These are phyloP conservation scores for Primulina tabacum DNA, from an alignment of 257 asterid genomes.

Conservation along the genomic window DNA sequence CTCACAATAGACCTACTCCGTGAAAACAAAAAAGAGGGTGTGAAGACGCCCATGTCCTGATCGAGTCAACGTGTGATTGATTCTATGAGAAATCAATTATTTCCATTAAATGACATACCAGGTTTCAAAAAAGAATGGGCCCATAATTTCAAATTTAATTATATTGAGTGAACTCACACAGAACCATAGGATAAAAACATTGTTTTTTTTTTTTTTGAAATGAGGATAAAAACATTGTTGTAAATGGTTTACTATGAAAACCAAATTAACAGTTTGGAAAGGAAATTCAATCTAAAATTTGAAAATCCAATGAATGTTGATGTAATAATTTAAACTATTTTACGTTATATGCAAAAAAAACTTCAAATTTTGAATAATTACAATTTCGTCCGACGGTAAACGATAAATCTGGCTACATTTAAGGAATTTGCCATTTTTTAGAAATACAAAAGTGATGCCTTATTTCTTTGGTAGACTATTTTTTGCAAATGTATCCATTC, in stretches of 20 bases:
- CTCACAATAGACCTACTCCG: no score
- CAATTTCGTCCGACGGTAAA: no score
- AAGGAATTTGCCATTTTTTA: not conserved
- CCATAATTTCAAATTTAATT: slow-evolving; percentile 23
- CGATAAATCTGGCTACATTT: not conserved
- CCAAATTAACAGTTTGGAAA: no score
- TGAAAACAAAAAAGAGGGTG: no score
- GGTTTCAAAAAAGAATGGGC: slow-evolving; percentile 41
- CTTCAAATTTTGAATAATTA: not conserved
- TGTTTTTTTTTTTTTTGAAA: no score
- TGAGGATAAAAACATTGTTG: no score
- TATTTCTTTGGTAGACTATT: not conserved
- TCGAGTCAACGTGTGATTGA: slow-evolving; percentile 36
- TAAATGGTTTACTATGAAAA: no score
- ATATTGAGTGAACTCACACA: no score
- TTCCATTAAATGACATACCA: slow-evolving; percentile 22
- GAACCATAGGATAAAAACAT: no score
- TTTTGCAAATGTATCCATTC: no score
- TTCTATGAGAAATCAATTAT: slow-evolving; percentile 22
- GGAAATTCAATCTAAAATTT: not conserved
- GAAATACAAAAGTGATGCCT: not conserved
- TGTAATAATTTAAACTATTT: no score
- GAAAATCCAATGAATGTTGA: not conserved
- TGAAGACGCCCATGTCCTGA: slow-evolving; percentile 36
- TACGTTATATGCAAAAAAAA: not conserved